Conservation (phyloP, 164 flowering plant species). For the Platanus orientalis region DNA sequence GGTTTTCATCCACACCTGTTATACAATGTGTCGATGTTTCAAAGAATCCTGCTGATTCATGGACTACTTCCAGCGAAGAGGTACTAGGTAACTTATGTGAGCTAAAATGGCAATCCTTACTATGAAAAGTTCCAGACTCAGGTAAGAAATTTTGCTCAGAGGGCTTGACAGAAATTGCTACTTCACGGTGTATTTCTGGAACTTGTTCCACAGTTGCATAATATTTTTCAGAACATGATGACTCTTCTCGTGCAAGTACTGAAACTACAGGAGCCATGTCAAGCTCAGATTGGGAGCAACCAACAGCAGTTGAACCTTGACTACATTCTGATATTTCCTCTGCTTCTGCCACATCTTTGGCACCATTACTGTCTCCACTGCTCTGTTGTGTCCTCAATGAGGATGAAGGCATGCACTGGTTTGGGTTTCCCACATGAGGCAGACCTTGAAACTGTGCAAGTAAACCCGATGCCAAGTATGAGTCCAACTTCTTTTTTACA, state of each 20-base stretch:
- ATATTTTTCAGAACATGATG: conserved; percentile 41
- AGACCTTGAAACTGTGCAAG: no score
- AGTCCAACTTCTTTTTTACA: no score
- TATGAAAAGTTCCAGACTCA: conserved; percentile 25
- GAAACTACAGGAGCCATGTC: conserved; percentile 24
- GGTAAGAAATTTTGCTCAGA: conserved; percentile 26
- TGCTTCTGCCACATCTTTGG: no score
- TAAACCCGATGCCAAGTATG: no score
- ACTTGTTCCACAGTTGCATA: conserved; percentile 41
- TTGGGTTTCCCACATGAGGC: no score
- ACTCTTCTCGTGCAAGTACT: conserved; percentile 27
- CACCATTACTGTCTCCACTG: no score
- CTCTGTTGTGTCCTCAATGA: no score
- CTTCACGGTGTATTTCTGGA: conserved; percentile 35
- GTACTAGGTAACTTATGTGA: conserved; percentile 28
- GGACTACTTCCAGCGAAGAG: conserved; percentile 30
- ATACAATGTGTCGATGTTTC: conserved; percentile 22
- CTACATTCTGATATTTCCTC: no score
- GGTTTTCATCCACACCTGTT: no score
- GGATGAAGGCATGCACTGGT: no score
- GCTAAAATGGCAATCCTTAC: conserved; percentile 18
- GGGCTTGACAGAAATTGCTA: conserved; percentile 19
- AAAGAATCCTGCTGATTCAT: conserved; percentile 28
- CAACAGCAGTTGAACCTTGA: no score
- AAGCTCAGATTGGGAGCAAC: no score